Evolutionary conservation across 495 filamentous ascomycete species (phyloP).

Genomic region (Amorphotheca resinae): DNA sequence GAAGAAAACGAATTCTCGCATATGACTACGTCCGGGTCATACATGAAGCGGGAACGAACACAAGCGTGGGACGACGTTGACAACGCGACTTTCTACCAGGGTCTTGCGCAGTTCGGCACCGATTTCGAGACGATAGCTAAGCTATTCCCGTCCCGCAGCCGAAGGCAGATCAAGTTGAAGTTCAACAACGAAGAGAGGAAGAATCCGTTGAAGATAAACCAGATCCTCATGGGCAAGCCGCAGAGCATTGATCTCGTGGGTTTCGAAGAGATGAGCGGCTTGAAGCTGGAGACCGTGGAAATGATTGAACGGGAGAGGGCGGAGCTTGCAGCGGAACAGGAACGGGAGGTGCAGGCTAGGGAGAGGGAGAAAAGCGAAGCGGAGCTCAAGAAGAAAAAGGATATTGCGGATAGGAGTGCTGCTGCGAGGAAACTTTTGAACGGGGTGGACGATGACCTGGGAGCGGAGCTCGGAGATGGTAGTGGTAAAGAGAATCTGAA

Average conservation of each 20-base stretch:
- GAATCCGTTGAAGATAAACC: constrained; percentile 55
- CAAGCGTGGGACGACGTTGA: constrained; percentile 65
- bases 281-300: constrained; percentile 39
- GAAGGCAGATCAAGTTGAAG: constrained; percentile 79
- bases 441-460: not conserved
- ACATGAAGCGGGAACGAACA: constrained; percentile 55
- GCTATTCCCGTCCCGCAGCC: constrained; percentile 63
- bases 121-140: constrained; percentile 82
- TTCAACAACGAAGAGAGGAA: constrained; percentile 84
- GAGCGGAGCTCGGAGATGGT: not conserved
- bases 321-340: constrained; percentile 51
- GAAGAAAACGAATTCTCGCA: constrained; percentile 78
- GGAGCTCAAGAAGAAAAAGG: constrained; percentile 36
- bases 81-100: constrained; percentile 77
- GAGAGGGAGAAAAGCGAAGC: constrained; percentile 27
- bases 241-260: constrained; percentile 51
- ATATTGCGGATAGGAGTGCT: constrained; percentile 4
- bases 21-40: constrained; percentile 60
- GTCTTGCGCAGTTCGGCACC: constrained; percentile 77
- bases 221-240: constrained; percentile 48
- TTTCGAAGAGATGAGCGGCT: constrained; percentile 50
- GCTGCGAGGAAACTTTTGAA: constrained; percentile 5
- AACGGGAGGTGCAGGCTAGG: constrained; percentile 32
- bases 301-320: constrained; percentile 62
- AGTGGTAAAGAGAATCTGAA: constrained; percentile 16